Evolutionary conservation across 148 eudicot genomes (phyloP).

Genomic region (Chenopodium formosanum): DNA sequence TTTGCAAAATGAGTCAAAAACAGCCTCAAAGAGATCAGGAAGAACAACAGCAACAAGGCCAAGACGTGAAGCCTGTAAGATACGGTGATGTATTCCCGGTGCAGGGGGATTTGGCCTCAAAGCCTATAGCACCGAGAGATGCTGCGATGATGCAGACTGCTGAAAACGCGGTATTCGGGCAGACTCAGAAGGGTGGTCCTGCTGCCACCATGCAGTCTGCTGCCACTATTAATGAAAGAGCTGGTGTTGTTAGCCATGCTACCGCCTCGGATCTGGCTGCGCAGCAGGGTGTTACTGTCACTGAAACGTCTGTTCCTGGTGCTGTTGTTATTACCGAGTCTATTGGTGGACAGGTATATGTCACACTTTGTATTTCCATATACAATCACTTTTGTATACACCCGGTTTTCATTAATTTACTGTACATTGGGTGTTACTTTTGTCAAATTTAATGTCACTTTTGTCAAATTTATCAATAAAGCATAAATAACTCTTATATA

Average conservation of each 20-base stretch:
- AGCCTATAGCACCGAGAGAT: slow-evolving; percentile 56
- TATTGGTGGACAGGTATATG: slow-evolving; percentile 55
- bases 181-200: slow-evolving; percentile 51
- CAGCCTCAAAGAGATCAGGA: slow-evolving; percentile 25
- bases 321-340: slow-evolving; percentile 56
- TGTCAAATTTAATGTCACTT: too few species aligned
- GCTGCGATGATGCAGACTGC: slow-evolving; percentile 74
- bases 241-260: slow-evolving; percentile 45
- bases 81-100: slow-evolving; percentile 73
- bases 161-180: slow-evolving; percentile 44
- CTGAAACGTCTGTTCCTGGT: slow-evolving; percentile 46
- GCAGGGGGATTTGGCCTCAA: slow-evolving; percentile 52
- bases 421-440: too few species aligned
- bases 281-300: slow-evolving; percentile 47
- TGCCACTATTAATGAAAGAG: slow-evolving; percentile 50
- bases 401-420: too few species aligned
- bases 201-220: slow-evolving; percentile 69
- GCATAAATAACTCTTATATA: too few species aligned
- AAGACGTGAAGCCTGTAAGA: slow-evolving; percentile 38
- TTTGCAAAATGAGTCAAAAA: slow-evolving; percentile 46
- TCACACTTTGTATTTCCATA: too few species aligned
- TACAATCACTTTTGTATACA: too few species aligned
- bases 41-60: background rate
- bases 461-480: too few species aligned
- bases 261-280: slow-evolving; percentile 38